Evolutionary conservation across 1,139 yeast genomes (phyloP).

Genomic region (Geotrichum histeridarum): DNA sequence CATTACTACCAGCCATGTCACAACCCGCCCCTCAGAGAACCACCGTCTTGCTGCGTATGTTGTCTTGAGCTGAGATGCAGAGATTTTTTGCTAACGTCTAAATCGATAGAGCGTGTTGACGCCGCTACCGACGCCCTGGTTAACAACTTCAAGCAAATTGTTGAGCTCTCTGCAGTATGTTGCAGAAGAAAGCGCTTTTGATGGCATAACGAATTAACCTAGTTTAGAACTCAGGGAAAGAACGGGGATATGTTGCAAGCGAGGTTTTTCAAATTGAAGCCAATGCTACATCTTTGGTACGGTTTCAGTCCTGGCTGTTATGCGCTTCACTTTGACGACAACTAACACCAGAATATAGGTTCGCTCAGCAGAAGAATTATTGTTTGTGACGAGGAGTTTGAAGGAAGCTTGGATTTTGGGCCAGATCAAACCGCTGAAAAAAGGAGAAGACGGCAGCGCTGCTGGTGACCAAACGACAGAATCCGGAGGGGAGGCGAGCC

Average conservation of each 20-base stretch:
- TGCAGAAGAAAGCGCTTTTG: not conserved
- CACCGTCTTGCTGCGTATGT: constrained; percentile 27
- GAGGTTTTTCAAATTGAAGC: constrained; percentile 37
- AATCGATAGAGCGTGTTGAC: constrained; percentile 33
- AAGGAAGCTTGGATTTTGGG: constrained; percentile 44
- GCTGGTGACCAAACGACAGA: constrained; percentile 15
- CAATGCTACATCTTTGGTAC: constrained; percentile 33
- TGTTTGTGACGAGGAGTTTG: constrained; percentile 38
- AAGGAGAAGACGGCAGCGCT: constrained; percentile 19
- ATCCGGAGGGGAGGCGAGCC: not conserved
- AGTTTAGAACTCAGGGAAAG: constrained; percentile 34
- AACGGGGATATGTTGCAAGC: constrained; percentile 32
- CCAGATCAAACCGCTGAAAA: constrained; percentile 33
- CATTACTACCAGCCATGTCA: constrained; percentile 8
- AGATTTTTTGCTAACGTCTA: not conserved
- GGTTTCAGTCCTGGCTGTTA: not conserved
- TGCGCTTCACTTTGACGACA: not conserved
- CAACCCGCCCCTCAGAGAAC: constrained; percentile 28
- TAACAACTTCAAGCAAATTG: constrained; percentile 31
- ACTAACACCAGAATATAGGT: constrained; percentile 22
- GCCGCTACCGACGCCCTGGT: constrained; percentile 33
- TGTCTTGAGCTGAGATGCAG: too few relatives aligned
- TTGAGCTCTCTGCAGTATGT: constrained; percentile 30
- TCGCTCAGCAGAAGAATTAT: constrained; percentile 40
- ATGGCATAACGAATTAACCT: not conserved